phyloP scores from a whole-genome alignment of 2,329 filamentous ascomycete species.

The Nemania sp. region DNA sequence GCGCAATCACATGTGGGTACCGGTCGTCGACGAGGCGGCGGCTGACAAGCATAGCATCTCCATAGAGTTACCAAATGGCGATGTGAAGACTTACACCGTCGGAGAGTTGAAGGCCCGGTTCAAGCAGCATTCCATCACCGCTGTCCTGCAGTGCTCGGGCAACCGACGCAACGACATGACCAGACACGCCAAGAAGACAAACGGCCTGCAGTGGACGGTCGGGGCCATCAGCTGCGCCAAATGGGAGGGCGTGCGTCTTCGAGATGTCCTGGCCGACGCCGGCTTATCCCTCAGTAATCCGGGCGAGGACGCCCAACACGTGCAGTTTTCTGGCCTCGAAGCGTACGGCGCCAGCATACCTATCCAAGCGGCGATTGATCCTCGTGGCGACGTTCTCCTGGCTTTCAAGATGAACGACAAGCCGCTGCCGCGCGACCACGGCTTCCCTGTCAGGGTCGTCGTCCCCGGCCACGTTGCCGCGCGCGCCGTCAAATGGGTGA shows the following conservation, averaged over 20 bases:
- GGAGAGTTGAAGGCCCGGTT: constrained; percentile 50
- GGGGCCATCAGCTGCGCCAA: constrained; percentile 52
- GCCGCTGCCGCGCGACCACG: constrained; percentile 65
- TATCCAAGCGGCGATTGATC: constrained; percentile 60
- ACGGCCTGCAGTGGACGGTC: constrained; percentile 52
- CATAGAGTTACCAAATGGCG: constrained; percentile 48
- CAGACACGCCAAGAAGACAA: constrained; percentile 46
- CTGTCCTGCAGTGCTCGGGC: constrained; percentile 53
- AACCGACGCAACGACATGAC: constrained; percentile 52
- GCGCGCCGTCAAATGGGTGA: constrained; percentile 70
- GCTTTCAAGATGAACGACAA: constrained; percentile 70
- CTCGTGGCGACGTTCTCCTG: constrained; percentile 65
- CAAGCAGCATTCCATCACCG: constrained; percentile 46
- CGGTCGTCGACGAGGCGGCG: constrained; percentile 40
- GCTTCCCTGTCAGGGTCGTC: constrained; percentile 64
- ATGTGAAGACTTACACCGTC: constrained; percentile 45
- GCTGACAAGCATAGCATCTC: constrained; percentile 43
- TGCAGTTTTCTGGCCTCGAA: constrained; percentile 58
- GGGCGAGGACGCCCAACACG: constrained; percentile 38
- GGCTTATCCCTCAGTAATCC: constrained; percentile 37
- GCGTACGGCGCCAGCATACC: constrained; percentile 66
- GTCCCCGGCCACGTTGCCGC: constrained; percentile 69
- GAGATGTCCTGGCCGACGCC: constrained; percentile 50
- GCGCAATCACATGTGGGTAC: constrained; percentile 54
- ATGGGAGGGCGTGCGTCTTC: constrained; percentile 50